A percentile compares a stretch with the other conserved stretches of the same genome.
Conservation (phyloP, 768 basidiomycete species). For the Rubroboletus satanas region DNA sequence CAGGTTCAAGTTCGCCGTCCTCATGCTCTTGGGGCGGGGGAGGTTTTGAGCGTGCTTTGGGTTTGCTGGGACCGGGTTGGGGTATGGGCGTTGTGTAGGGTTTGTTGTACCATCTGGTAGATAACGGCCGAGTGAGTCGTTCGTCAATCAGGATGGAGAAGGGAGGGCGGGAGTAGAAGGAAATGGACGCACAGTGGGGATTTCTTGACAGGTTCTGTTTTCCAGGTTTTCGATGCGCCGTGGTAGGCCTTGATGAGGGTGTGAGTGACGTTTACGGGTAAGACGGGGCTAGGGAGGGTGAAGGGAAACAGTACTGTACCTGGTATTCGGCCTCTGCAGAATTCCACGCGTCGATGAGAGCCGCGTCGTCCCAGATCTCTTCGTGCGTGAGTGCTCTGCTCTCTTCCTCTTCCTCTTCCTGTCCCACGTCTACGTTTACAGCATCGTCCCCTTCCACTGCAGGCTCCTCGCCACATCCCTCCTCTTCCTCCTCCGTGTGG, state of each 20-base stretch:
- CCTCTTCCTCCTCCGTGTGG: conserved; percentile 15
- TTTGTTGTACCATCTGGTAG: conserved; percentile 71
- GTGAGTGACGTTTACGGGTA: not conserved
- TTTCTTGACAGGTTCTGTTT: conserved; percentile 61
- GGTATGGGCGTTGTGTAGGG: conserved; percentile 34
- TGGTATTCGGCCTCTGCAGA: conserved; percentile 80
- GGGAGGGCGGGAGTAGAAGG: not conserved
- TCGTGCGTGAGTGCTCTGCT: conserved; percentile 63
- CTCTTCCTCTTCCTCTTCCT: conserved; percentile 41
- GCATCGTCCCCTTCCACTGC: conserved; percentile 19
- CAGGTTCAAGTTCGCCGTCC: conserved; percentile 29
- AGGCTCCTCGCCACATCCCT: conserved; percentile 21
- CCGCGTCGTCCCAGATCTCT: conserved; percentile 86
- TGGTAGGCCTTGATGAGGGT: conserved; percentile 47
- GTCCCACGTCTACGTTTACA: conserved; percentile 33
- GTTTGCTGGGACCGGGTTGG: conserved; percentile 8
- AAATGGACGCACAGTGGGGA: conserved; percentile 60
- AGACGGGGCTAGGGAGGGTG: not conserved
- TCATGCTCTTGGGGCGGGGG: not conserved
- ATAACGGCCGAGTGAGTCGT: not conserved
- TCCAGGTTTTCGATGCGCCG: conserved; percentile 68
- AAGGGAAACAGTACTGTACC: conserved; percentile 30
- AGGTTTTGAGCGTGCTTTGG: not conserved
- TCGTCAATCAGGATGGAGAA: not conserved
- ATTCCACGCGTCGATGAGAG: conserved; percentile 79